Percentiles rank a stretch among this genome's conserved stretches.
Conservation (phyloP, 148 eudicot genomes). For the Talinum fruticosum region DNA sequence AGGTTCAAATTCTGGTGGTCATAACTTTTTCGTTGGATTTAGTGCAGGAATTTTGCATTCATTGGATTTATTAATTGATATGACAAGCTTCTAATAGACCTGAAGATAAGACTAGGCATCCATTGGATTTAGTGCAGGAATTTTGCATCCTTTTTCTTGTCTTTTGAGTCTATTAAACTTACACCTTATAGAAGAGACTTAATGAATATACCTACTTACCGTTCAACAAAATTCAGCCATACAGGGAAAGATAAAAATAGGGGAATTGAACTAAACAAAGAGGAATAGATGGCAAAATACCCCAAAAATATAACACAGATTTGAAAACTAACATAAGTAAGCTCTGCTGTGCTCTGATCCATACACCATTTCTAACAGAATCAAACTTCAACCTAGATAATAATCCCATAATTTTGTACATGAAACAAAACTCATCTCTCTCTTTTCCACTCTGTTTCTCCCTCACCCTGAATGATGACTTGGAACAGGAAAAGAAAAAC, state of each 20-base stretch:
- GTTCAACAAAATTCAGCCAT: neutral
- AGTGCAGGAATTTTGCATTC: too few species aligned
- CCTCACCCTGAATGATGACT: slow-evolving; percentile 26
- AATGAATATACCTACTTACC: too few species aligned
- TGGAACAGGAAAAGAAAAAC: slow-evolving; percentile 37
- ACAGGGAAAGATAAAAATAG: neutral
- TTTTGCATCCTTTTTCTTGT: too few species aligned
- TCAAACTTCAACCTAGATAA: neutral
- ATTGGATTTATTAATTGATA: too few species aligned
- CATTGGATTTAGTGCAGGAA: too few species aligned
- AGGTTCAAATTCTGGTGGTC: too few species aligned
- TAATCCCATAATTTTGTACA: slow-evolving; percentile 11
- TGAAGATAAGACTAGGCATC: too few species aligned
- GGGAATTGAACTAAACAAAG: neutral
- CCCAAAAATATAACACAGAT: neutral
- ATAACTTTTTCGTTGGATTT: too few species aligned
- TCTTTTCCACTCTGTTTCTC: neutral
- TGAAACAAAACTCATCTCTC: neutral
- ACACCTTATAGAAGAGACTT: too few species aligned
- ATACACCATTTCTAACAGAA: slow-evolving; percentile 2
- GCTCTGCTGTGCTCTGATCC: neutral
- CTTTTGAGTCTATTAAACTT: too few species aligned
- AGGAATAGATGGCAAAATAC: neutral
- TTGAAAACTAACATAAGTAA: neutral
- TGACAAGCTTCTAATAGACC: too few species aligned